Evolutionary conservation across 75 land plant species (phyloP), one percentile per base, ranked within the genome.

Genomic region (Cunninghamia lanceolata): DNA sequence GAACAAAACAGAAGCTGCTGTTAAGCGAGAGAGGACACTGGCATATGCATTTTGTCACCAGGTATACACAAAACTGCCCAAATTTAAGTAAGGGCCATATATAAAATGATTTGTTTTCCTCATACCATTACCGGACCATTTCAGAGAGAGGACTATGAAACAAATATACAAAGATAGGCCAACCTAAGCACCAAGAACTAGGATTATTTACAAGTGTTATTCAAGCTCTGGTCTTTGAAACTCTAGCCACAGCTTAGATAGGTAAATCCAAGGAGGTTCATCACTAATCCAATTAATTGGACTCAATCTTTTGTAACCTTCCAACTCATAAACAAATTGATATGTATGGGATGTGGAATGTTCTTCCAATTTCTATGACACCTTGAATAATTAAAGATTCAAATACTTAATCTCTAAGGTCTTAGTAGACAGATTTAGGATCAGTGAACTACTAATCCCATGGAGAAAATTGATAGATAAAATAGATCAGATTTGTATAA

Each of bases 31-130:
- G 84, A 93, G 98, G 84, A 94, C 96, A 34, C 84, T 96, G 94
- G 95, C 98, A 19, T 96, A 96, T 92, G 95, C 98, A 63, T 92
- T 95, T 70, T 91, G 95, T 74, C 97, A 93, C 68, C 94, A 94
- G 96, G 97, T 95, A 90, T 47, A 11, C 11, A 9, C 1, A 7
- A n/a, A 32, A 32, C 56, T 35, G 40, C 11, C 15, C 32, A 40
- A 83, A 34, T 32, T 15, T 36, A 66, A 46, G 28, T 35, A 83
- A 45, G 14, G 32, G 36, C 59, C 40, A 52, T 40, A 50, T 13
- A 50, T 50, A 50, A 50, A 50, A 50, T 50, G 16, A 2, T 13
- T 50, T 50, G 9, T 45, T 54, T 63, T 40, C 5, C 21, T 32
- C 42, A 75, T 75, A 10, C 28, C 17, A 45, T 77, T 19, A 34